Evolutionary conservation across 495 filamentous ascomycete species (phyloP), one percentile per base, ranked within the genome.

Genomic region (Penicilliopsis zonata): DNA sequence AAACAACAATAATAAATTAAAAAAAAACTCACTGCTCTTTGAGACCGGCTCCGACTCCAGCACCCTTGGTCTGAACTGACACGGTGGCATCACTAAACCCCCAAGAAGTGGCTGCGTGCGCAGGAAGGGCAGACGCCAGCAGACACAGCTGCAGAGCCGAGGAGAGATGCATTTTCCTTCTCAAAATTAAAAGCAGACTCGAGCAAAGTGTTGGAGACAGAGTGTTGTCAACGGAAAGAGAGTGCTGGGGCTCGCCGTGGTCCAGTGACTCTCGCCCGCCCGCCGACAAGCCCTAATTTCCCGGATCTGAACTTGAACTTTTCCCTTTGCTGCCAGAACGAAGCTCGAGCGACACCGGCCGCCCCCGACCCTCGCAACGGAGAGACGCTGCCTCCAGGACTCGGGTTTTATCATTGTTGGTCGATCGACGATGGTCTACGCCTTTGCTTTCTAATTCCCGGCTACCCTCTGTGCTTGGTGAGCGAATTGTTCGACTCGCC

Each of bases 41-140:
- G 44, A 71, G 49, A 14, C 70, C 72, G 34, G 57, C 60, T 23
- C 70, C 70, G 30, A 76, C 64, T 15, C 74, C 79, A 13, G 71
- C 61, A 31, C 70, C 75, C 63, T 86, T 93, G 30, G 69, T 57
- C 50, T 75, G 71, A 42, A 94, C 69, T 34, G 76, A 72, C 53
- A 94, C 57, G 45, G 74, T 82, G 52, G 79, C 86, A 67, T 94
- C 85, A 49, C 80, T 71, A 54, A 90, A 90, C 13, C 74, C 71
- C 86, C 86, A 94, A 18, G 75, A 74, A 20, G 82, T 73, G 31
- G 82, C 80, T 25, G 82, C 78, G 10, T 38, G 57, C 26, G 46
- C 44, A n/a, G 59, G 57, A 30, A 55, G 14, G 26, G 50, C 47
- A 4, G 54, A 52, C 16, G 49, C 61, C 49, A 63, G 44, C 34